Percentiles rank a stretch among this genome's conserved stretches.
These are phyloP conservation scores for Populus tomentosa DNA, from an alignment of 441 rosid species.

Conservation along the genomic window DNA sequence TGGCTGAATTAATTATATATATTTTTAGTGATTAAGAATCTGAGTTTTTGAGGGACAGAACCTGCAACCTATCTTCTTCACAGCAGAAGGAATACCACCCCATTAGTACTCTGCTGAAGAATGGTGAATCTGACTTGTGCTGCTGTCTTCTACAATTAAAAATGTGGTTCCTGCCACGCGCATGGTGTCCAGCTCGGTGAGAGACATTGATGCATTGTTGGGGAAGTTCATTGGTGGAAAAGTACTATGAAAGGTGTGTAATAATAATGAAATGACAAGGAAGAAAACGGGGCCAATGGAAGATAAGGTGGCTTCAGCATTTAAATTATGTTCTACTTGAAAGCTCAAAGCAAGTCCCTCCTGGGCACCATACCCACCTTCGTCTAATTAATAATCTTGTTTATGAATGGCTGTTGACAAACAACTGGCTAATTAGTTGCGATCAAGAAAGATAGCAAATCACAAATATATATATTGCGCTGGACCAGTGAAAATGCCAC, in stretches of 20 bases:
- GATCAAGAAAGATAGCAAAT: no score
- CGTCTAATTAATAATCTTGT: neutral
- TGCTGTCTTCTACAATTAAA: no score
- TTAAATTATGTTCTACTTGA: constrained; percentile 31
- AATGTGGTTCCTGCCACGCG: neutral
- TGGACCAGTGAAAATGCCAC: no score
- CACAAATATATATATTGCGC: no score
- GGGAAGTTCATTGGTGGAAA: constrained; percentile 1
- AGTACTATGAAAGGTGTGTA: neutral
- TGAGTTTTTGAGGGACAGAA: no score
- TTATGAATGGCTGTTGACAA: neutral
- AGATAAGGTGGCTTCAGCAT: constrained; percentile 13
- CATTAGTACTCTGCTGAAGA: no score
- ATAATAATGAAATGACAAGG: neutral
- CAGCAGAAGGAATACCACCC: no score
- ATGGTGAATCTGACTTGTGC: no score
- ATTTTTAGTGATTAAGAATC: no score
- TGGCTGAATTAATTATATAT: no score
- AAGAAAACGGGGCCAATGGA: neutral
- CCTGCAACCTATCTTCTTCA: no score
- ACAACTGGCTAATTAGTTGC: neutral
- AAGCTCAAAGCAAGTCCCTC: constrained; percentile 10
- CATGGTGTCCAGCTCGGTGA: neutral
- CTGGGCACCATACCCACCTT: neutral
- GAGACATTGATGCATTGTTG: neutral